phyloP scores from a whole-genome alignment of 257 asterid species.

The Oldenlandia corymbosa region DNA sequence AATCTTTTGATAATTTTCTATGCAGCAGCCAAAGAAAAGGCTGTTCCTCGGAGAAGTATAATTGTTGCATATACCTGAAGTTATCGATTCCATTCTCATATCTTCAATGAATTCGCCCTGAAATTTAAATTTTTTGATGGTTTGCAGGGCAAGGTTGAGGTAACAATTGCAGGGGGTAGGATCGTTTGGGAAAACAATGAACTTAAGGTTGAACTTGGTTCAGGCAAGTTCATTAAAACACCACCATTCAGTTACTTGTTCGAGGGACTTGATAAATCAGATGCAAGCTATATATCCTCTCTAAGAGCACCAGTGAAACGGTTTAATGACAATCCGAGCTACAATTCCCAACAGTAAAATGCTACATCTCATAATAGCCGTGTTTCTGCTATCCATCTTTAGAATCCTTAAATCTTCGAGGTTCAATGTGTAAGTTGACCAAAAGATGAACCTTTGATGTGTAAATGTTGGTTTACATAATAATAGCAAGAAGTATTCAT shows the following conservation, averaged over 20 bases:
- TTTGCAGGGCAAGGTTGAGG: constrained; percentile 83
- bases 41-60: neutral
- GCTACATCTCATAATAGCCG: no score
- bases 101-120: neutral
- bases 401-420: no score
- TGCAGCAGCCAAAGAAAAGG: neutral
- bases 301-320: constrained; percentile 73
- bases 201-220: constrained; percentile 59
- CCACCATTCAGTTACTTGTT: constrained; percentile 75
- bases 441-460: no score
- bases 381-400: no score
- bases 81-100: neutral
- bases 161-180: constrained; percentile 84
- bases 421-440: no score
- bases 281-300: constrained; percentile 50
- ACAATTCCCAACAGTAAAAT: neutral
- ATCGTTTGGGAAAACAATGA: constrained; percentile 80
- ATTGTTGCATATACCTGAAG: neutral
- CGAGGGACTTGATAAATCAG: constrained; percentile 61
- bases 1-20: neutral
- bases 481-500: no score
- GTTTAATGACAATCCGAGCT: constrained; percentile 20
- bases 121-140: neutral
- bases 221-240: constrained; percentile 74
- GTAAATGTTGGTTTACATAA: no score